Evolutionary conservation across 371 early-diverging fungal genomes (phyloP), one percentile per base, ranked within the genome.

Genomic region (Mortierella sp.): DNA sequence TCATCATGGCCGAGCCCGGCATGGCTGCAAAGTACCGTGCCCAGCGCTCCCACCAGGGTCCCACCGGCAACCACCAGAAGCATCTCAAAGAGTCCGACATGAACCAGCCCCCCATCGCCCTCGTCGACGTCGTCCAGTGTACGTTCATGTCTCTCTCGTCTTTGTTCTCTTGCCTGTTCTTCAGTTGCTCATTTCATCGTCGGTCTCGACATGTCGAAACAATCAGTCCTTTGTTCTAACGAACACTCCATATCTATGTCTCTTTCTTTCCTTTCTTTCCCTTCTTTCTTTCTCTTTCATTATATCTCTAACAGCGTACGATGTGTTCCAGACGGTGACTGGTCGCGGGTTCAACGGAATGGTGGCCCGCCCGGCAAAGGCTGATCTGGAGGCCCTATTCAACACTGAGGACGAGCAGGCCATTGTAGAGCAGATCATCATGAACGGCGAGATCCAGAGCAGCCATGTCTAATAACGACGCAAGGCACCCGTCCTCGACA

Each of bases 41-140:
- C 31, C 72, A 77, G 40, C 68, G 70, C 31, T 34, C 14, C 55
- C 76, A 63, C 70, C 70, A 75, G 7, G 76, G 76, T 6, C 53
- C 70, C 11, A 71, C n/a, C 2, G 58, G 71, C 9, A 73, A 44
- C 45, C 73, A 64, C 52, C 40, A 37, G 63, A 63, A 63, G 31
- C 64, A 61, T 11, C 11, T 19, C 50, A 52, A 71, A 40, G 66
- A 70, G 10, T 26, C 67, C 2, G 77, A 77, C 3, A 44, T 70
- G 53, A 24, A 22, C 45, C 44, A 64, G 24, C 48, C 66, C 37
- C 44, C 73, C 14, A 8, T 81, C 44, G 68, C 71, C 40, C 78
- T 82, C 31, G 75, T 82, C 44, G 82, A 82, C 55, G 82, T 82
- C 31, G 82, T 74, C 34, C 78, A 77, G 50, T 70, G 80, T 79